Evolutionary conservation across 2,329 filamentous ascomycete species (phyloP), one percentile per base, ranked within the genome.

Genomic region (Botrytis byssoidea): DNA sequence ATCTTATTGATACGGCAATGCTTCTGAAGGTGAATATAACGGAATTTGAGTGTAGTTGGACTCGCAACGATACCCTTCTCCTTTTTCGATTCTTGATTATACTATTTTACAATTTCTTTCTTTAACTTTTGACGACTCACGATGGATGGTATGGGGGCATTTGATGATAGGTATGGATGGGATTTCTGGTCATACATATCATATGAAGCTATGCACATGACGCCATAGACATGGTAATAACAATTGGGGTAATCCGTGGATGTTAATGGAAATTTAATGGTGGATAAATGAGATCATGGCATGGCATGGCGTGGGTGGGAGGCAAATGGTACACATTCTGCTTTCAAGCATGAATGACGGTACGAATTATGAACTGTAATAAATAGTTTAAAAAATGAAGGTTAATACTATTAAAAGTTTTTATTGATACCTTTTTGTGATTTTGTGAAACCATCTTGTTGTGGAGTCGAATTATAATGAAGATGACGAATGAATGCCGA

Each of bases 31-130:
- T 72, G 70, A 51, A 72, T 68, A 51, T 68, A 73, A 75, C 70
- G 73, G 74, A 64, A 44, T 32, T 68, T 44, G 72, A 74, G 72
- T 51, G 32, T 42, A 32, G 35, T 37, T 68, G 48, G 12, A 68
- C 65, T 55, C 73, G 75, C 59, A 72, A 71, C 74, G 72, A 78
- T 79, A 79, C 78, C 78, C 78, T 75, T 77, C 48, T 57, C 29
- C 42, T 68, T 76, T 77, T 75, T 69, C 63, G 46, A 63, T 66
- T 79, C 77, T 75, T 77, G 66, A 68, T 48, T 25, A 68, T 68
- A 68, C 66, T 68, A 55, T 68, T 68, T 57, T 57, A 68, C 48
- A 57, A 57, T 68, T 68, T 68, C 66, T 68, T 42, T 68, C 66
- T 57, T 68, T 68, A 68, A 68, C 66, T 68, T 68, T 68, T 68